Conservation (phyloP, 306 rosid species). For the Glycine latifolia region DNA sequence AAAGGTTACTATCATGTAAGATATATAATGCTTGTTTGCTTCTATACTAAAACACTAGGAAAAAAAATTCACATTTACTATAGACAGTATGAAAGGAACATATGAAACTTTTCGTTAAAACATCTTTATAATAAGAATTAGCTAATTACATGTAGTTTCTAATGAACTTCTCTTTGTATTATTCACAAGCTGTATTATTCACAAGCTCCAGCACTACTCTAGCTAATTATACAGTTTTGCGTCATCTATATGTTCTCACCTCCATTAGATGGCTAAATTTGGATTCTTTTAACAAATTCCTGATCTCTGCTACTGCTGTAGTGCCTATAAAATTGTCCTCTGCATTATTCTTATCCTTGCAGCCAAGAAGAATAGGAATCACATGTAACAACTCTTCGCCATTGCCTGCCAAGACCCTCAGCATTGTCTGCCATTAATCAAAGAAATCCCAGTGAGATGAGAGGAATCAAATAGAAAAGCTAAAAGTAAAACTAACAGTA, state of each 20-base stretch:
- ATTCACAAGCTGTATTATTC: slow-evolving; percentile 26
- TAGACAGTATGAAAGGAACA: slow-evolving; percentile 31
- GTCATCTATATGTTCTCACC: slow-evolving; percentile 57
- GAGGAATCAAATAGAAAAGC: slow-evolving; percentile 6
- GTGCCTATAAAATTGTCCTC: slow-evolving; percentile 59
- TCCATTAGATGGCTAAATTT: slow-evolving; percentile 92
- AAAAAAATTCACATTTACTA: slow-evolving; percentile 1
- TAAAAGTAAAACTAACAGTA: neutral
- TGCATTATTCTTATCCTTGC: slow-evolving; percentile 54
- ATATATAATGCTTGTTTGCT: slow-evolving; percentile 26
- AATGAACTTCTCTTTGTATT: slow-evolving; percentile 17
- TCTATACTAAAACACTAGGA: slow-evolving; percentile 13
- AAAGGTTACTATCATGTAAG: slow-evolving; percentile 33
- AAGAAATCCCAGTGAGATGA: no score
- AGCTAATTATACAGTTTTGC: slow-evolving; percentile 17
- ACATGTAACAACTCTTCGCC: slow-evolving; percentile 68
- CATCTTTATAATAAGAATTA: slow-evolving; percentile 15
- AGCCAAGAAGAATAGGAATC: slow-evolving; percentile 82
- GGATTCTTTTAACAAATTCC: slow-evolving; percentile 70
- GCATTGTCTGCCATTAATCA: slow-evolving; percentile 69
- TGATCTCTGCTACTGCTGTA: slow-evolving; percentile 48
- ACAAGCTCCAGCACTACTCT: slow-evolving; percentile 13
- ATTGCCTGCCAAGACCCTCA: slow-evolving; percentile 73
- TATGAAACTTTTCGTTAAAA: neutral
- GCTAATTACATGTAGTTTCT: slow-evolving; percentile 18